phyloP scores from a whole-genome alignment of 768 basidiomycete species.

The Pleurotus citrinopileatus region DNA sequence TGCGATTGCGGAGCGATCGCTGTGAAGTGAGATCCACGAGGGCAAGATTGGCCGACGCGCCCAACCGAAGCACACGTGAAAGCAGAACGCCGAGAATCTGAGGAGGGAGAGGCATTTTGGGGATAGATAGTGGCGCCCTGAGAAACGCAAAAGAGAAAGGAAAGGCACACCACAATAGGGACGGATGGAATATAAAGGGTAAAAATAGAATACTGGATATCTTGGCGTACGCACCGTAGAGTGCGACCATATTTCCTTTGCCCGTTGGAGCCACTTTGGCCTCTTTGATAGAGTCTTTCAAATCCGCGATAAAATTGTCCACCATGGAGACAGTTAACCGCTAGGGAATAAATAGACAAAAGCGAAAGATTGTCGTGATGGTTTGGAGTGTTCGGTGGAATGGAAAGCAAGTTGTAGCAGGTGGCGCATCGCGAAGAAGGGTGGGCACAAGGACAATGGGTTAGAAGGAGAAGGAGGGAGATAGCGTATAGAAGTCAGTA shows the following conservation, averaged over 20 bases:
- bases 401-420: neutral
- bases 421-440: neutral
- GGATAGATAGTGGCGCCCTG: too few species aligned
- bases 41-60: too few species aligned
- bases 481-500: neutral
- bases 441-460: neutral
- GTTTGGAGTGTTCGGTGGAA: slow-evolving; percentile 8
- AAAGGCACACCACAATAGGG: neutral
- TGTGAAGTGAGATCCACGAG: too few species aligned
- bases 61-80: too few species aligned
- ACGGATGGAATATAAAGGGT: slow-evolving; percentile 3
- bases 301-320: slow-evolving; percentile 79
- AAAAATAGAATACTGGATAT: too few species aligned
- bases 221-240: slow-evolving; percentile 81
- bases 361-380: neutral
- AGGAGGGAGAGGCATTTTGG: too few species aligned
- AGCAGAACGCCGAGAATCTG: neutral
- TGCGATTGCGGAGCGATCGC: neutral
- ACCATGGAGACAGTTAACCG: slow-evolving; percentile 74
- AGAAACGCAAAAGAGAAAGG: neutral
- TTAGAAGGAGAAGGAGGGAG: neutral
- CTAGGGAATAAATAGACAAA: slow-evolving; percentile 33
- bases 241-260: slow-evolving; percentile 84
- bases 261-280: slow-evolving; percentile 64
- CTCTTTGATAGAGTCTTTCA: slow-evolving; percentile 73